A percentile compares a stretch with the other conserved stretches of the same genome.
phyloP scores from a whole-genome alignment of 805 yeast species.

The Candida vaughaniae region DNA sequence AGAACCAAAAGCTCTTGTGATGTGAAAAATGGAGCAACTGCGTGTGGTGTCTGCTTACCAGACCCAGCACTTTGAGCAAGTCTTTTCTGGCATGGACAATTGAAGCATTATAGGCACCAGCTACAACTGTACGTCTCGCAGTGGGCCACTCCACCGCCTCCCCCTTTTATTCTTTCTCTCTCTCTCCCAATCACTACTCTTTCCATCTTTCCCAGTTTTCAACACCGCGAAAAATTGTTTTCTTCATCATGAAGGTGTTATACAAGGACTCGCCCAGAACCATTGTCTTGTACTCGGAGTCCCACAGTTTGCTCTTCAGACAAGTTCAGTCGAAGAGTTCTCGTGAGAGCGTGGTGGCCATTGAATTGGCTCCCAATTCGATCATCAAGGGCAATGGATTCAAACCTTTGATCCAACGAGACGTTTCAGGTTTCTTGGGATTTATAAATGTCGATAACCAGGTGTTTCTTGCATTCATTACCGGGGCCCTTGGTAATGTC shows the following conservation, averaged over 20 bases:
- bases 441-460: conserved; percentile 67
- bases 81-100: too few relatives aligned
- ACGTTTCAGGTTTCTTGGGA: conserved; percentile 73
- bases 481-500: conserved; percentile 64
- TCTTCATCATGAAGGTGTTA: conserved; percentile 30
- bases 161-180: too few relatives aligned
- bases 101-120: too few relatives aligned
- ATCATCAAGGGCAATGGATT: conserved; percentile 37
- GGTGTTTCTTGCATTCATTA: conserved; percentile 74
- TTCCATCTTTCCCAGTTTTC: too few relatives aligned
- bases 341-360: conserved; percentile 31
- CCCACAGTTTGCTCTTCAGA: conserved; percentile 28
- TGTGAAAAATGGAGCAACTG: too few relatives aligned
- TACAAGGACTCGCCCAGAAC: conserved; percentile 33
- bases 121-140: too few relatives aligned
- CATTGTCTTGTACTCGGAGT: conserved; percentile 28
- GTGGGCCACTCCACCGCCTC: too few relatives aligned
- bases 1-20: too few relatives aligned
- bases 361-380: conserved; percentile 42
- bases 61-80: too few relatives aligned
- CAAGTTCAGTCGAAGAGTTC: conserved; percentile 17
- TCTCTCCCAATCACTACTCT: conserved; percentile 1
- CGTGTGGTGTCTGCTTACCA: too few relatives aligned
- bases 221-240: too few relatives aligned
- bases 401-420: conserved; percentile 35